phyloP scores from a whole-genome alignment of 2,329 filamentous ascomycete genomes.

The Colletotrichum sansevieriae region DNA sequence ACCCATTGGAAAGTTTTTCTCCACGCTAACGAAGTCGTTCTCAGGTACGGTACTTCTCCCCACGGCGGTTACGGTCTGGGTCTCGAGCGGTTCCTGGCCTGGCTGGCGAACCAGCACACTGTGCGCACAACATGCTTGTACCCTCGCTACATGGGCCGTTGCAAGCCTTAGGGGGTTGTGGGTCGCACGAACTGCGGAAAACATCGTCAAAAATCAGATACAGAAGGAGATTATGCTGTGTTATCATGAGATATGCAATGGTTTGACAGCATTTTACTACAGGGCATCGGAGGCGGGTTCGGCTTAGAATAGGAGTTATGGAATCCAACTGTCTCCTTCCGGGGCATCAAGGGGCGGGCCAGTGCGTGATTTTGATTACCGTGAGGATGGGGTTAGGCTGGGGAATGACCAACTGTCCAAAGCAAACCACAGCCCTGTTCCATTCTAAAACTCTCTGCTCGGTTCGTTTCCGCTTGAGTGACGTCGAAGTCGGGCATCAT shows the following conservation, averaged over 20 bases:
- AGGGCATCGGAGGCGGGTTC: conserved; percentile 28
- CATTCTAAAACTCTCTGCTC: not conserved
- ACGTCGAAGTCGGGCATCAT: not conserved
- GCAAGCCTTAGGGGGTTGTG: conserved; percentile 72
- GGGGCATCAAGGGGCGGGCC: not conserved
- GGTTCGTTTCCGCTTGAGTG: not conserved
- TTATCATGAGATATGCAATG: conserved; percentile 34
- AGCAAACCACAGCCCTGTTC: no score
- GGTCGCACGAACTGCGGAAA: not conserved
- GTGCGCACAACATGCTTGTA: conserved; percentile 80
- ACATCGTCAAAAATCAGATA: conserved; percentile 11
- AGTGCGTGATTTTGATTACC: not conserved
- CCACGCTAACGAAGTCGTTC: conserved; percentile 9
- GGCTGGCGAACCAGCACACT: conserved; percentile 74
- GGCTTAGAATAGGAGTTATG: conserved; percentile 39
- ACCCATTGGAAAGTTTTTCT: conserved; percentile 6
- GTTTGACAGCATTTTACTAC: conserved; percentile 31
- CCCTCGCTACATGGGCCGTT: conserved; percentile 84
- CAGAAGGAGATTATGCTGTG: conserved; percentile 9
- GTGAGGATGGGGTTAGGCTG: not conserved
- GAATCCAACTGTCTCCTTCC: conserved; percentile 29
- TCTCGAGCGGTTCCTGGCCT: conserved; percentile 80
- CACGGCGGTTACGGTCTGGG: conserved; percentile 96
- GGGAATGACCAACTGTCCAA: no score
- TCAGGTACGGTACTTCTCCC: conserved; percentile 87